These are phyloP conservation scores for Carex arenaria DNA, from an alignment of 202 grass and related monocot genomes.

Conservation along the genomic window DNA sequence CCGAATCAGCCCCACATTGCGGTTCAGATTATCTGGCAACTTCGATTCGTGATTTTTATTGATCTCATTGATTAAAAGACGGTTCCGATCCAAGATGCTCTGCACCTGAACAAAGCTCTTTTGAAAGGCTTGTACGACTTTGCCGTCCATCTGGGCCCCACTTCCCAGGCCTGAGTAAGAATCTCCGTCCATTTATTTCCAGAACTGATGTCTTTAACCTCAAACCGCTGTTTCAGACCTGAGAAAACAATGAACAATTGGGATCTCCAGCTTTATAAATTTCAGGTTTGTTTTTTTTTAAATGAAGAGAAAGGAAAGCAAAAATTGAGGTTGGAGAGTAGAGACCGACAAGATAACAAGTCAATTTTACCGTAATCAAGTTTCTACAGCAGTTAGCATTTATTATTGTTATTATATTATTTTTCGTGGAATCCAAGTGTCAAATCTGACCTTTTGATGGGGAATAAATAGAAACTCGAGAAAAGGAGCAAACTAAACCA, in stretches of 20 bases:
- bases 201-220: background rate
- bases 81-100: slow-evolving; percentile 65
- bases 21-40: slow-evolving; percentile 47
- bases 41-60: slow-evolving; percentile 76
- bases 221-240: background rate
- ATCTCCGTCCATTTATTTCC: slow-evolving; percentile 46
- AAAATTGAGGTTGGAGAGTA: background rate
- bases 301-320: background rate
- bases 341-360: background rate
- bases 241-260: slow-evolving; percentile 2
- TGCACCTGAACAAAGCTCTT: slow-evolving; percentile 88
- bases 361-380: background rate
- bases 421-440: slow-evolving; percentile 15
- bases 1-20: slow-evolving; percentile 70
- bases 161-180: slow-evolving; percentile 57
- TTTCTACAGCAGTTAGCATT: background rate
- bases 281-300: background rate
- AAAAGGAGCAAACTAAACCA: slow-evolving; percentile 12
- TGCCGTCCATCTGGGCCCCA: slow-evolving; percentile 46
- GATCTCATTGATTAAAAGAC: slow-evolving; percentile 77
- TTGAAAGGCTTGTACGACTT: slow-evolving; percentile 66
- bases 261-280: background rate
- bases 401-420: background rate
- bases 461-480: slow-evolving; percentile 12
- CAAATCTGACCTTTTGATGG: slow-evolving; percentile 19